Evolutionary conservation across 2,329 filamentous ascomycete genomes (phyloP), one percentile per base, ranked within the genome.

Genomic region (Kalaharituber pfeilii): DNA sequence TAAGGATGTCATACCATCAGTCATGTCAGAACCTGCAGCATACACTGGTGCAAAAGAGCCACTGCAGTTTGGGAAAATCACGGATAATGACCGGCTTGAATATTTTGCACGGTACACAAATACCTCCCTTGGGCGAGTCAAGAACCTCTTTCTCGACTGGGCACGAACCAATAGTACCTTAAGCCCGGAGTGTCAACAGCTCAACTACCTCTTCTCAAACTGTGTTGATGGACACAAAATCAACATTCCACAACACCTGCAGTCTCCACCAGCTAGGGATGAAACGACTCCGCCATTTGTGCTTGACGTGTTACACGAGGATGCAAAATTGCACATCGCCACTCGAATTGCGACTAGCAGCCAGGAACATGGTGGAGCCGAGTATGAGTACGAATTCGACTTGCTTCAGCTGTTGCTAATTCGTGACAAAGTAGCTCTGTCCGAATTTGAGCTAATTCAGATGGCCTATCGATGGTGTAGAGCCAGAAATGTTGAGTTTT

Each of bases 131-230:
- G 69, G 69, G 2, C 63, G 62, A 50, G 66, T 70, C 49, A 70
- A 71, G 58, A 70, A 69, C 49, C 62, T 71, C 8, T 70, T 67
- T 57, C 64, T 71, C n/a, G 66, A 69, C 49, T 71, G 69, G 69
- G 68, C 67, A 27, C 63, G 67, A 25, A 60, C 65, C 3, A 64
- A 62, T 18, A 67, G 67, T 8, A 56, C 69, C 5, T 67, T 70
- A 65, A 67, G 66, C 26, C 50, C 64, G 7, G 59, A 71, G 56
- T 71, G 69, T 54, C 68, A 71, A 56, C 66, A 71, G 53, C 61
- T 71, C 27, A 71, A 71, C 55, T 63, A 68, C 3, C 60, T 71
- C 2, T 70, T 70, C 54, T 71, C 69, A 3, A 65, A 65, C 52
- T 69, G 69, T 51, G 69, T 71, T 6, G 69, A 71, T 55, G 69